phyloP scores from a whole-genome alignment of 148 eudicot genomes.

The Bassia scoparia region DNA sequence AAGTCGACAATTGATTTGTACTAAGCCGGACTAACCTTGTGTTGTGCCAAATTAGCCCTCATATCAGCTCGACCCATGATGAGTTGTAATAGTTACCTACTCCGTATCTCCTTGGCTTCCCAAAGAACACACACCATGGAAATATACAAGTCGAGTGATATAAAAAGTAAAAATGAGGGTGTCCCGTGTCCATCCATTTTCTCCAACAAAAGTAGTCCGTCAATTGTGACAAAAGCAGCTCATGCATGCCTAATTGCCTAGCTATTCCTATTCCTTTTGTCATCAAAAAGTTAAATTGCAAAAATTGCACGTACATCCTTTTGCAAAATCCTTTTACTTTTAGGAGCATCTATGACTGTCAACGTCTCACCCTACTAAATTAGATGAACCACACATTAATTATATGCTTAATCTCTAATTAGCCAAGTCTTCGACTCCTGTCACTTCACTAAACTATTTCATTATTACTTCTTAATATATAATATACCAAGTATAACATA shows the following conservation, averaged over 20 bases:
- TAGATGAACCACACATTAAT: not conserved
- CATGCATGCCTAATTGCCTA: not conserved
- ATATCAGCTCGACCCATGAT: too few species aligned
- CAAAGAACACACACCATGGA: too few species aligned
- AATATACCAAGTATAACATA: too few species aligned
- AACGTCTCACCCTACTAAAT: not conserved
- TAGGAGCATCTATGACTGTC: slow-evolving; percentile 9
- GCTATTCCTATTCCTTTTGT: too few species aligned
- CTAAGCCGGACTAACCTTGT: too few species aligned
- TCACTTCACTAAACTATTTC: not conserved
- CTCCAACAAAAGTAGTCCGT: slow-evolving; percentile 9
- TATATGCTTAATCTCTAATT: too few species aligned
- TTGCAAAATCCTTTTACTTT: not conserved
- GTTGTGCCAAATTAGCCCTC: too few species aligned
- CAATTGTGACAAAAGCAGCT: not conserved
- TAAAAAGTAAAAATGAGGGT: not conserved
- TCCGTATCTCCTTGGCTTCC: too few species aligned
- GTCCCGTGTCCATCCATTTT: not conserved
- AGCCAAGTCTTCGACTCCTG: not conserved
- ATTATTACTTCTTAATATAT: too few species aligned
- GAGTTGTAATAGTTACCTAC: too few species aligned
- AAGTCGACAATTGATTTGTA: too few species aligned
- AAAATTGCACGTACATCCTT: slow-evolving; percentile 2
- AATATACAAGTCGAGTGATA: not conserved
- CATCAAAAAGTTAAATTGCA: not conserved